Percentiles rank a stretch among this genome's conserved stretches.
Conservation (phyloP, 1,139 yeast species). For the Lodderomyces margitis region DNA sequence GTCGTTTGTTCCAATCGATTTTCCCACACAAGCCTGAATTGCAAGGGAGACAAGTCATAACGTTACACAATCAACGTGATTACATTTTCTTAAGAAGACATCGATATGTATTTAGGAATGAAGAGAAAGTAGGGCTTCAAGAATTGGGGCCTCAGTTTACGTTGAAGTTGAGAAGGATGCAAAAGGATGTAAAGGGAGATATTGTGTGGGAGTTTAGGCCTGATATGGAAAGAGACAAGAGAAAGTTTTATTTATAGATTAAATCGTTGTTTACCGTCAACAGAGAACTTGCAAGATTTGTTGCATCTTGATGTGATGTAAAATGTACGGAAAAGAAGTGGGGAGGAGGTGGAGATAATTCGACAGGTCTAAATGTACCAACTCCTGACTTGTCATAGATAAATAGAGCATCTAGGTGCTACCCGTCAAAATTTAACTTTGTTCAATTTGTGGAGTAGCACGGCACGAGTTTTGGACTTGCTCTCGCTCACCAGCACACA, state of each 20-base stretch:
- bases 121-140: constrained; percentile 89
- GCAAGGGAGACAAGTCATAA: constrained; percentile 92
- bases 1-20: constrained; percentile 83
- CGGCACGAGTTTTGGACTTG: too few species aligned
- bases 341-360: too few species aligned
- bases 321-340: too few species aligned
- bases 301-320: too few species aligned
- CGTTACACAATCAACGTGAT: constrained; percentile 94
- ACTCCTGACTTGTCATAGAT: too few species aligned
- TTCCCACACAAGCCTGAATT: constrained; percentile 93
- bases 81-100: constrained; percentile 93
- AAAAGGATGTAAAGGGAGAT: constrained; percentile 88
- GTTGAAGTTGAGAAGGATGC: constrained; percentile 79
- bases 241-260: constrained; percentile 73
- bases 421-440: too few species aligned
- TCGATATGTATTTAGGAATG: constrained; percentile 83
- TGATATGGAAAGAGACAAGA: constrained; percentile 94
- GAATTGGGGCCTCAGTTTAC: constrained; percentile 98
- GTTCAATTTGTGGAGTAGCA: too few species aligned
- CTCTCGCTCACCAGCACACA: too few species aligned
- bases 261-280: too few species aligned
- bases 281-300: too few species aligned
- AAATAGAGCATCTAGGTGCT: too few species aligned
- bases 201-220: constrained; percentile 96
- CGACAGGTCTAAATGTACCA: too few species aligned